Conservation (phyloP, 768 basidiomycete genomes). For the Kwoniella newhampshirensis region DNA sequence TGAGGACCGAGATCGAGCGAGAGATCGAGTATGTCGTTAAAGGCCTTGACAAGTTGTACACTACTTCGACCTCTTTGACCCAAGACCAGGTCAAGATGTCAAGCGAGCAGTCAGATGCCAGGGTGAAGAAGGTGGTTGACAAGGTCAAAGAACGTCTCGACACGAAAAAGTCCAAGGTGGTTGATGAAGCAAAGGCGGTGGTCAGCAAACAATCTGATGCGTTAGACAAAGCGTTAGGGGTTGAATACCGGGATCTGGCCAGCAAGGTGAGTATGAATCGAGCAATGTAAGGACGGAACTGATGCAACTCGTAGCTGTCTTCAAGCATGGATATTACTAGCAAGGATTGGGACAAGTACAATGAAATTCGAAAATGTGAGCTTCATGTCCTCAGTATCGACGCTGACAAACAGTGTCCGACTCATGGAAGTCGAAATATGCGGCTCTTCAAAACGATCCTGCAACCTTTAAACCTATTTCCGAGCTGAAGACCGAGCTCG, state of each 20-base stretch:
- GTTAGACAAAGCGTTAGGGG: constrained; percentile 21
- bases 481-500: constrained; percentile 36
- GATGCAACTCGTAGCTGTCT: constrained; percentile 23
- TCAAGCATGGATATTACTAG: constrained; percentile 38
- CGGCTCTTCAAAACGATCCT: constrained; percentile 3
- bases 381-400: neutral
- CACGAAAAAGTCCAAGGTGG: constrained; percentile 4
- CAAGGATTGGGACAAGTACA: constrained; percentile 32
- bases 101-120: constrained; percentile 31
- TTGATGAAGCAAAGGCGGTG: constrained; percentile 22
- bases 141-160: constrained; percentile 31
- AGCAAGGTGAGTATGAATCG: constrained; percentile 23
- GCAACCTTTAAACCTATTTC: constrained; percentile 22
- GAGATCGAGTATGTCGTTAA: constrained; percentile 39
- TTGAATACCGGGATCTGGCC: constrained; percentile 25
- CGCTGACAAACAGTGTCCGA: constrained; percentile 14
- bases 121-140: constrained; percentile 21
- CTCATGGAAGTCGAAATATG: constrained; percentile 20
- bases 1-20: constrained; percentile 29
- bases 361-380: constrained; percentile 19
- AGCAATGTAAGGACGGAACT: neutral
- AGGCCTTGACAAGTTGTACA: constrained; percentile 46
- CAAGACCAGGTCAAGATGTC: constrained; percentile 31
- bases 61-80: constrained; percentile 27
- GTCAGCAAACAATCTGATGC: constrained; percentile 19